phyloP scores from a whole-genome alignment of 768 basidiomycete species.

The Amanita phalloides region DNA sequence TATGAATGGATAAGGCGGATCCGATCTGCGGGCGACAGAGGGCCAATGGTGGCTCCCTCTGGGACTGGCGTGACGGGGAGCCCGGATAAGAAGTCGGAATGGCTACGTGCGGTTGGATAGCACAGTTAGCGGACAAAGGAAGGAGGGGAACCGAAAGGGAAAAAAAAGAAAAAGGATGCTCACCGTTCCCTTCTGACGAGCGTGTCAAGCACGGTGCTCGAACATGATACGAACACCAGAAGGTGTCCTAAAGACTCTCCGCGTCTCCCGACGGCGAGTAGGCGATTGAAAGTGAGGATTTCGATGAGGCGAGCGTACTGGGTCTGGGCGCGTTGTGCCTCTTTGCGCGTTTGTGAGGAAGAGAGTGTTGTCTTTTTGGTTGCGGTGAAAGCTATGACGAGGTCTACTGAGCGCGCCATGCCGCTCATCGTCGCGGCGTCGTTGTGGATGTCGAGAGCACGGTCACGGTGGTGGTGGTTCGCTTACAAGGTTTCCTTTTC shows the following conservation, averaged over 20 bases:
- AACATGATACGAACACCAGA: conserved; percentile 67
- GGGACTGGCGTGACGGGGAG: conserved; percentile 47
- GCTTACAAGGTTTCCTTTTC: too few species aligned
- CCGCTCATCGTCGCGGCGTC: background rate
- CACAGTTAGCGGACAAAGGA: background rate
- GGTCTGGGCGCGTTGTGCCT: conserved; percentile 50
- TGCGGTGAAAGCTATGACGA: conserved; percentile 63
- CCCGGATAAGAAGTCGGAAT: conserved; percentile 69
- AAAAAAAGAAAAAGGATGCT: conserved; percentile 15
- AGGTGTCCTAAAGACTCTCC: conserved; percentile 73
- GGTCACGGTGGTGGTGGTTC: too few species aligned
- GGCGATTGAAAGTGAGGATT: conserved; percentile 47
- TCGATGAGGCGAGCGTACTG: conserved; percentile 61
- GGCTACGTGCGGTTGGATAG: conserved; percentile 24
- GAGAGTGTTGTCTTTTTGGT: conserved; percentile 36
- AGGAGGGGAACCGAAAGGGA: conserved; percentile 4
- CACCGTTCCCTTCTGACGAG: conserved; percentile 71
- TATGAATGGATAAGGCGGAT: conserved; percentile 68
- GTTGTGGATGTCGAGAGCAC: background rate
- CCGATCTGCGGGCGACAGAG: conserved; percentile 64
- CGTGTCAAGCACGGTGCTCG: conserved; percentile 44
- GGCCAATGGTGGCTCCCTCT: conserved; percentile 29
- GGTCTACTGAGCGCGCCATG: conserved; percentile 34
- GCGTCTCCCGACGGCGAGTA: conserved; percentile 63
- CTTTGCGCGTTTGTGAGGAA: conserved; percentile 52